Conservation (phyloP, 345 rosid species). For the Anastatica hierochuntica region DNA sequence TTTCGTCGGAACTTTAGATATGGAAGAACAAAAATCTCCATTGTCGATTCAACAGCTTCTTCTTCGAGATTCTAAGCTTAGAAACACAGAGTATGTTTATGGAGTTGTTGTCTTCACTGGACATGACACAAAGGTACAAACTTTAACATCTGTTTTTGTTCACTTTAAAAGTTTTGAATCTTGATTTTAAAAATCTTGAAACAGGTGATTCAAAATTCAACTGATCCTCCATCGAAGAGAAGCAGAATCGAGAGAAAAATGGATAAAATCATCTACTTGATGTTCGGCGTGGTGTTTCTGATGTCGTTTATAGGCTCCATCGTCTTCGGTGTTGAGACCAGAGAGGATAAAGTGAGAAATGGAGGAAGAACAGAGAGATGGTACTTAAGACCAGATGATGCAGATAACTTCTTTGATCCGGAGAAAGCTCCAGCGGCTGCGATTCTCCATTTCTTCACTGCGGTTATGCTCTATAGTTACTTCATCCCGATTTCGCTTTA, state of each 20-base stretch:
- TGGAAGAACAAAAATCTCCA: not conserved
- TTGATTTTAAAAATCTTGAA: too few relatives aligned
- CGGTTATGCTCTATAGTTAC: constrained; percentile 78
- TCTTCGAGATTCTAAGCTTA: not conserved
- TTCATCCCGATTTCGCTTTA: constrained; percentile 91
- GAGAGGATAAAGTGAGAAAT: constrained; percentile 36
- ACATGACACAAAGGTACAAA: not conserved
- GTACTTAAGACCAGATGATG: constrained; percentile 84
- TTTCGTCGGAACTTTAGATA: not conserved
- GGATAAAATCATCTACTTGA: constrained; percentile 67
- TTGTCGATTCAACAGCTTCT: not conserved
- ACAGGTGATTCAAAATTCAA: constrained; percentile 84
- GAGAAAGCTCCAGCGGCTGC: constrained; percentile 55
- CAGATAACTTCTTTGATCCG: constrained; percentile 61
- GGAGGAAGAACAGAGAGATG: constrained; percentile 78
- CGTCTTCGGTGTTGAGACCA: constrained; percentile 68
- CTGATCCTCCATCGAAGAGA: constrained; percentile 88
- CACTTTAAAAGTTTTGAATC: too few relatives aligned
- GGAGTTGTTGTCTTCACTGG: not conserved
- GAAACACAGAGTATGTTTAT: not conserved
- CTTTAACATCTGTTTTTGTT: too few relatives aligned
- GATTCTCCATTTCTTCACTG: constrained; percentile 58
- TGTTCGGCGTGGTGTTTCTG: constrained; percentile 50
- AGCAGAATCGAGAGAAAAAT: constrained; percentile 79
- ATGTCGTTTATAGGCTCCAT: constrained; percentile 62